phyloP scores from a whole-genome alignment of 2,329 filamentous ascomycete genomes.

The Fusarium longipes region DNA sequence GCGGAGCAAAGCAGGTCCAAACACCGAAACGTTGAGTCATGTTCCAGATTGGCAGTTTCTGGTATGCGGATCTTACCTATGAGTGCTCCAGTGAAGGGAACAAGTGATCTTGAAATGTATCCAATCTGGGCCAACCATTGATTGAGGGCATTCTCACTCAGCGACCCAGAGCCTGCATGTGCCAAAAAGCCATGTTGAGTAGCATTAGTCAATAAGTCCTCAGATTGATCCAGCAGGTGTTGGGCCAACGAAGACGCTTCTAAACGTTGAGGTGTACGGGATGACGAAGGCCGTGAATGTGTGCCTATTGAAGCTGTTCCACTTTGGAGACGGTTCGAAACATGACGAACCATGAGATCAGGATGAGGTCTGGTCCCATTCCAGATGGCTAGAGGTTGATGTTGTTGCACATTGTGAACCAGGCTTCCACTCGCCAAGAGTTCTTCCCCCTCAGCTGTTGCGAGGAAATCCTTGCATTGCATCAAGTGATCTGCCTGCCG shows the following conservation, averaged over 20 bases:
- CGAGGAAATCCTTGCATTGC: slow-evolving; percentile 8
- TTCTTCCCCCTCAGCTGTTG: slow-evolving; percentile 6
- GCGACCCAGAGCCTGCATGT: background rate
- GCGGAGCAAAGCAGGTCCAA: slow-evolving; percentile 5
- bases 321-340: background rate
- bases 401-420: slow-evolving; percentile 1
- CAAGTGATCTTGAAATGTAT: slow-evolving; percentile 6
- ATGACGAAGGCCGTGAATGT: background rate
- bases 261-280: background rate
- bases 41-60: slow-evolving; percentile 2
- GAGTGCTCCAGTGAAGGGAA: slow-evolving; percentile 5
- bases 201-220: background rate
- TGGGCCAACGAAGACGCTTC: slow-evolving; percentile 2
- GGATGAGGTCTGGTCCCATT: background rate
- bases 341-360: slow-evolving; percentile 3
- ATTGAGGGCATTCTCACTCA: slow-evolving; percentile 1
- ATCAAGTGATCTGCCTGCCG: slow-evolving; percentile 10
- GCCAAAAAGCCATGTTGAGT: slow-evolving; percentile 3
- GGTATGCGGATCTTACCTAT: slow-evolving; percentile 8
- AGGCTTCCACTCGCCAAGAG: slow-evolving; percentile 4
- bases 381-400: background rate
- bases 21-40: slow-evolving; percentile 1
- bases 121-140: slow-evolving; percentile 11
- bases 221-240: background rate
- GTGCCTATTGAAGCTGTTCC: background rate